Evolutionary conservation across 1,284 basidiomycete genomes (phyloP).

Genomic region (Chalciporus piperatoides): DNA sequence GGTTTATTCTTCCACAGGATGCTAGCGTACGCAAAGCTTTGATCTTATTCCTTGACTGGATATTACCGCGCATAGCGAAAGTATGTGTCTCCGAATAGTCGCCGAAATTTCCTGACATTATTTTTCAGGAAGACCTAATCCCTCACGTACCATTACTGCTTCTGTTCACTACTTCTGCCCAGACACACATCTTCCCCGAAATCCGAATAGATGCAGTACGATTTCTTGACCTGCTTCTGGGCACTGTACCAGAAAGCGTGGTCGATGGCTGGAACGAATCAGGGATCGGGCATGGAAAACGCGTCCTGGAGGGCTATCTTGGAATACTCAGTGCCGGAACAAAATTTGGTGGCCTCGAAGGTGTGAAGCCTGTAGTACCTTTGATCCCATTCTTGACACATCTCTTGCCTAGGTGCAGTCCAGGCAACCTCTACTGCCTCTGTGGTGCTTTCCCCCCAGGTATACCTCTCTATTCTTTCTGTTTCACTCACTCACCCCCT

Average conservation of each 20-base stretch:
- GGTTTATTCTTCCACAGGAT: slow-evolving; percentile 44
- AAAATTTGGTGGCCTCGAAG: slow-evolving; percentile 55
- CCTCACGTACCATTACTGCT: slow-evolving; percentile 75
- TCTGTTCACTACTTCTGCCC: slow-evolving; percentile 85
- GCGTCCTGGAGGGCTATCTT: slow-evolving; percentile 73
- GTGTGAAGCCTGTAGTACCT: slow-evolving; percentile 29
- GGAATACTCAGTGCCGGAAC: slow-evolving; percentile 67
- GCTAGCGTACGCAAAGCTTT: slow-evolving; percentile 60
- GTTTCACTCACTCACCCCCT: slow-evolving; percentile 5
- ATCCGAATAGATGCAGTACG: slow-evolving; percentile 88
- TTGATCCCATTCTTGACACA: not conserved
- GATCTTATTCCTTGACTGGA: slow-evolving; percentile 63
- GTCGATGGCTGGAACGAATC: slow-evolving; percentile 64
- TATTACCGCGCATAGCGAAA: slow-evolving; percentile 61
- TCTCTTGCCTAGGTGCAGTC: slow-evolving; percentile 39
- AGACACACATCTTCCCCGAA: slow-evolving; percentile 94
- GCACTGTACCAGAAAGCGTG: slow-evolving; percentile 65
- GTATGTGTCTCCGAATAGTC: slow-evolving; percentile 38
- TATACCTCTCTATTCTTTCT: slow-evolving; percentile 27
- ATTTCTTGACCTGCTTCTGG: slow-evolving; percentile 77
- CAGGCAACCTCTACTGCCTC: slow-evolving; percentile 60
- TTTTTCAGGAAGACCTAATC: slow-evolving; percentile 54
- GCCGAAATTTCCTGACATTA: slow-evolving; percentile 7
- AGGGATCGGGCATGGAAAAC: slow-evolving; percentile 49
- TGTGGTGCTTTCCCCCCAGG: slow-evolving; percentile 60